Evolutionary conservation across 768 basidiomycete genomes (phyloP), one percentile per base, ranked within the genome.

Genomic region (Collybia nuda): DNA sequence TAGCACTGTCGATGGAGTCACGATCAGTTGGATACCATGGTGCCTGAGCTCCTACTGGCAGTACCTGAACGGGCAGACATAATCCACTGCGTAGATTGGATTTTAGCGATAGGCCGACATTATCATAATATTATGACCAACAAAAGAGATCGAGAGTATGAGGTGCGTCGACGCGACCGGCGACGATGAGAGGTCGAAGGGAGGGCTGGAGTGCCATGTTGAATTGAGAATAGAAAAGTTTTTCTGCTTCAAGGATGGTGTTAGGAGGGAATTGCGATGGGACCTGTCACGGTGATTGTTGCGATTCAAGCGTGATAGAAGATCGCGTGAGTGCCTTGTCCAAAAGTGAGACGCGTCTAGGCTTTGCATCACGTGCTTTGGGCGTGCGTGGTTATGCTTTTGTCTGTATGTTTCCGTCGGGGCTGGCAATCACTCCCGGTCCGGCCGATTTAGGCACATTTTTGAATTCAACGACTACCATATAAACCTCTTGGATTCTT

Each of bases 21-120:
- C 2, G 14, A 32, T 32, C 14, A 32, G 32, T 11, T 28, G n/a
- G n/a, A 32, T 32, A 9, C 32, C 32, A 11, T 32, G 6, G 14
- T 32, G 9, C 32, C 32, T 11, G 7, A 2, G 12, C 32, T 11
- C 32, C 32, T 32, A 11, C 32, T 32, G 14, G 9, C 6, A 8
- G n/a, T 48, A 85, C 86, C 86, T 90, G 76, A 74, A 93, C 1
- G 90, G 90, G 58, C 91, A 94, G 58, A 91, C 88, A 65, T 89
- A 92, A 67, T 93, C 92, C 70, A 92, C 89, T 91, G 55, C 24
- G 45, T 18, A 18, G n/a, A 23, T 4, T 36, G 21, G 15, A n/a
- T 5, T 17, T 19, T 14, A 18, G 38, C 14, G 32, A 26, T 9
- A 41, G n/a, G 7, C n/a, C 11, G 18, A 7, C 23, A 26, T 5